Evolutionary conservation across 768 basidiomycete species (phyloP), one percentile per base, ranked within the genome.

Genomic region (Psilocybe tampanensis): DNA sequence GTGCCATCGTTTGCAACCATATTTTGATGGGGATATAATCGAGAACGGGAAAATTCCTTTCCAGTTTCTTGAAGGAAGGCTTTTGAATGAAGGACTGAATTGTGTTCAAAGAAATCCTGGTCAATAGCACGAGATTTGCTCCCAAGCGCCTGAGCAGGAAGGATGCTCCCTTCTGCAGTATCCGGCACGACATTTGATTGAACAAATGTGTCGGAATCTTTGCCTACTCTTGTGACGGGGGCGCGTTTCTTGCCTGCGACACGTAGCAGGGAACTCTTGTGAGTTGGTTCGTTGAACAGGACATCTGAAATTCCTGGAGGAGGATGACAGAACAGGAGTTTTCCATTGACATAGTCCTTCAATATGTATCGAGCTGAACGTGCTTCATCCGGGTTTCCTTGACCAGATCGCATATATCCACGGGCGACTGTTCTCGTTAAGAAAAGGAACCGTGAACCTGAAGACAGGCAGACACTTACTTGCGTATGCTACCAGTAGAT

Each of bases 361-460:
- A 99, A 80, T 54, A 99, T 79, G 67, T 90, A 89, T 56, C 97
- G 86, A 15, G 96, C 93, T 0, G 97, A 86, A 50, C 94, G 88
- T 26, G 97, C 94, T 68, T 98, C 95, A 68, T 99, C 97, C 9
- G 96, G 95, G 72, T 95, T 97, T 42, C 97, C 97, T 75, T 95
- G 94, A 1, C 96, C 94, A 1, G 95, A 86, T 36, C 96, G 86
- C 67, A 88, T 91, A 72, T 90, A 97, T 32, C 97, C 97, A 63
- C 96, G 80, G 24, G 86, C 96, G 65, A 98, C 97, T 99, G 59
- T 33, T 36, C 23, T 36, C n/a, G 21, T 60, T 68, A 22, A 65
- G 47, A 23, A 61, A 23, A n/a, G 13, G 48, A 29, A 34, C n/a
- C 43, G 44, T 50, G 44, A 44, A 34, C 26, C 32, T 33, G 15